phyloP scores from a whole-genome alignment of 2,329 filamentous ascomycete species.

The Hymenoscyphus albidus region DNA sequence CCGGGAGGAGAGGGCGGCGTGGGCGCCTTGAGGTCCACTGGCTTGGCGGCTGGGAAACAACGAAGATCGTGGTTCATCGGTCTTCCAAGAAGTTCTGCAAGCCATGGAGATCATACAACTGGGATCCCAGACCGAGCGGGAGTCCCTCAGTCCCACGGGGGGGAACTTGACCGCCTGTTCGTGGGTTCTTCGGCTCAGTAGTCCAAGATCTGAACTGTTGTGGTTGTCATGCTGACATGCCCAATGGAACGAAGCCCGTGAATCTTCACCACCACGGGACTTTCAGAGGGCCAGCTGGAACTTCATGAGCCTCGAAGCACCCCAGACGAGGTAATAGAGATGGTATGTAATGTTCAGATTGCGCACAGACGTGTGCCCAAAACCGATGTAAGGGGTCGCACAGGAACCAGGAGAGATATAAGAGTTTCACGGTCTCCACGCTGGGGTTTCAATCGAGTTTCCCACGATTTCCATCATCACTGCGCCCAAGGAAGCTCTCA shows the following conservation, averaged over 20 bases:
- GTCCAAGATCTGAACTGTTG: constrained; percentile 29
- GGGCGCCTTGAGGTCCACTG: constrained; percentile 21
- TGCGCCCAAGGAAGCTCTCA: constrained; percentile 13
- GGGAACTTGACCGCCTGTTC: constrained; percentile 36
- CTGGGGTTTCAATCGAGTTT: constrained; percentile 32
- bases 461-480: constrained; percentile 18
- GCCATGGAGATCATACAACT: constrained; percentile 35
- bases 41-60: constrained; percentile 21
- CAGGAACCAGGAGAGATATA: constrained; percentile 32
- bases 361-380: constrained; percentile 34
- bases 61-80: constrained; percentile 36
- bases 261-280: constrained; percentile 2
- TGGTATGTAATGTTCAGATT: constrained; percentile 27
- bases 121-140: constrained; percentile 26
- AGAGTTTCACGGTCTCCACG: constrained; percentile 33
- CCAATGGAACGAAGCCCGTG: constrained; percentile 15
- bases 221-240: constrained; percentile 23
- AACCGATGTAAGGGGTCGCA: constrained; percentile 32
- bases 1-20: constrained; percentile 21
- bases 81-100: constrained; percentile 30
- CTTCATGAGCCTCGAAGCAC: constrained; percentile 15
- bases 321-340: constrained; percentile 22
- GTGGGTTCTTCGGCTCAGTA: constrained; percentile 21
- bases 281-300: constrained; percentile 18
- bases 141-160: constrained; percentile 25